A percentile compares a stretch with the other conserved stretches of the same genome.
Evolutionary conservation across 2,329 filamentous ascomycete species (phyloP).

Genomic region (Penicillium sp.): DNA sequence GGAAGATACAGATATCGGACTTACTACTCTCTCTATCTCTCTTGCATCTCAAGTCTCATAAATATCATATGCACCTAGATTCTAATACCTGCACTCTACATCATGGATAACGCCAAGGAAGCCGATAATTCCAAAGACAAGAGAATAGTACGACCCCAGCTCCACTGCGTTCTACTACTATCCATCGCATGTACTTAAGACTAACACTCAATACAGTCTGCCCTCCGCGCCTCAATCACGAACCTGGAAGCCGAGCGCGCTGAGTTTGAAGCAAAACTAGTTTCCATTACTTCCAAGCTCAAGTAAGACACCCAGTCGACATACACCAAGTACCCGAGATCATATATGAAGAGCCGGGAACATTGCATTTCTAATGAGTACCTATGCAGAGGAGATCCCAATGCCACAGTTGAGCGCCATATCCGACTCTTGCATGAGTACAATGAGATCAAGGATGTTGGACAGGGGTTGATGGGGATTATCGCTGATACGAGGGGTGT

Average conservation of each 20-base stretch:
- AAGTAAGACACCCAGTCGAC: too few species aligned
- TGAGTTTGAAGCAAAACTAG: conserved; percentile 34
- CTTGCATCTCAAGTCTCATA: not conserved
- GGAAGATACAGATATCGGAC: too few species aligned
- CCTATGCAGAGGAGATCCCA: conserved; percentile 40
- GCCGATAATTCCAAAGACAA: not conserved
- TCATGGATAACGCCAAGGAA: conserved; percentile 2
- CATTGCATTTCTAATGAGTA: conserved; percentile 1
- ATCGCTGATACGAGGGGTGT: conserved; percentile 63
- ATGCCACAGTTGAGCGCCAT: conserved; percentile 57
- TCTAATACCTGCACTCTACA: not conserved
- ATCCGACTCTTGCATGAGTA: conserved; percentile 65
- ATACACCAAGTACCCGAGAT: too few species aligned
- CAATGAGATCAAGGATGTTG: conserved; percentile 68
- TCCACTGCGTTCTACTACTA: too few species aligned
- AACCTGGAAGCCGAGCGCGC: conserved; percentile 49
- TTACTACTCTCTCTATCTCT: not conserved
- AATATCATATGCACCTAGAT: not conserved
- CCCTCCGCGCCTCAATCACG: conserved; percentile 27
- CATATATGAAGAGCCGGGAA: too few species aligned
- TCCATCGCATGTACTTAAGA: not conserved
- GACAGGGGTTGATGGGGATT: conserved; percentile 61
- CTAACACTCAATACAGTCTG: conserved; percentile 15
- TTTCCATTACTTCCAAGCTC: conserved; percentile 34
- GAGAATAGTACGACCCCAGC: conserved; percentile 14